Evolutionary conservation across 2,329 filamentous ascomycete genomes (phyloP), one percentile per base, ranked within the genome.

Genomic region (Dactylellina leptospora): DNA sequence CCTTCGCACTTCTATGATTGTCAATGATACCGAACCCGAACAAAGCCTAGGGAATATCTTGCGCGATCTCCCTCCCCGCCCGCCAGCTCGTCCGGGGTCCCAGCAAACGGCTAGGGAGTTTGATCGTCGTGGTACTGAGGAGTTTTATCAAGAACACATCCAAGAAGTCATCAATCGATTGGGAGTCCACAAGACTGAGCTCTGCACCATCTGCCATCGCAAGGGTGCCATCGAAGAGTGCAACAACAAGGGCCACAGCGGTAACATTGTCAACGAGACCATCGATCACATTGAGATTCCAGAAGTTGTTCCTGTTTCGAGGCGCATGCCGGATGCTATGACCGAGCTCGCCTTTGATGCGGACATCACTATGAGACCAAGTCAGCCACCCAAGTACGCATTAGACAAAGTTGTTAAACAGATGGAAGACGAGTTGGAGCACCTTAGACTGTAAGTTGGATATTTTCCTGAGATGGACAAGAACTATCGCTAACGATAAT

Each of bases 361-460:
- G 1, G 68, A 72, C 42, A 58, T 72, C 36, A 77, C 76, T 4
- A 75, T 76, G 13, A 71, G 76, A 53, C 76, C 76, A 25, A 76
- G 75, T 11, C 71, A 75, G 8, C 54, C 53, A 23, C 75, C 76
- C 2, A 74, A 75, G 38, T 75, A 45, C 27, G 75, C 76, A 42
- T 66, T 77, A 30, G 74, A 74, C 16, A 75, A 76, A 18, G 74
- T 77, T 47, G 74, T 77, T 38, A 74, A 75, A 9, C 75, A 76
- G 53, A 62, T 77, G 38, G 74, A 76, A n/a, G 76, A 77, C 63
- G 76, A 77, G 33, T 75, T 77, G 23, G 72, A 74, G 9, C 76
- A 77, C 54, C 25, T 77, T 20, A 76, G 76, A 70, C 55, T 77
- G 76, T 76, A 74, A 73, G 74, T 59, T 56, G 22, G 45, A 23